Evolutionary conservation across 805 yeast species (phyloP).

Genomic region (Nakazawaea molendinolei): DNA sequence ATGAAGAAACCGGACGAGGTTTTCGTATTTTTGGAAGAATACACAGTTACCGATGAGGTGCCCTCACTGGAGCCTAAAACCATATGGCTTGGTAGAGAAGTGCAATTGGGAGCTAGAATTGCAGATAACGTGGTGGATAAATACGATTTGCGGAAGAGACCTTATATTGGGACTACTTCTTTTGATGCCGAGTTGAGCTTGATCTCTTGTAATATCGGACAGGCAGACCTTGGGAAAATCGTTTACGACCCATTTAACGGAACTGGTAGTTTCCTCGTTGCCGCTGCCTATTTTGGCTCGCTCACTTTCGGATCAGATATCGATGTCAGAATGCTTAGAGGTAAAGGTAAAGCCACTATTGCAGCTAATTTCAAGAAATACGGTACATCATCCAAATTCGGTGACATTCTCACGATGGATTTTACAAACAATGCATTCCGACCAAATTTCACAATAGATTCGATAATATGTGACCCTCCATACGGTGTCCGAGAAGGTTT

Average conservation of each 20-base stretch:
- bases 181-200: conserved; percentile 91
- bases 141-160: conserved; percentile 75
- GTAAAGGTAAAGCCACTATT: conserved; percentile 36
- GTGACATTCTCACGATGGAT: conserved; percentile 87
- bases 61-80: conserved; percentile 43
- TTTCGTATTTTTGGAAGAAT: conserved; percentile 74
- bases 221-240: conserved; percentile 55
- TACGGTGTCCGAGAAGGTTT: conserved; percentile 96
- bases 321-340: conserved; percentile 73
- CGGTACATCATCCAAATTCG: conserved; percentile 43
- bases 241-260: conserved; percentile 96
- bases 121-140: conserved; percentile 59
- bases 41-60: conserved; percentile 37
- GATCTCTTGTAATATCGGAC: conserved; percentile 82
- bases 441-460: conserved; percentile 53
- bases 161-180: conserved; percentile 91
- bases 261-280: conserved; percentile 88
- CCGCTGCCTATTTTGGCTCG: conserved; percentile 83
- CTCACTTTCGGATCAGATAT: conserved; percentile 83
- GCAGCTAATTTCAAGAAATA: conserved; percentile 74
- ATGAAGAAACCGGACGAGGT: conserved; percentile 70
- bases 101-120: conserved; percentile 54
- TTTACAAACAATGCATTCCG: conserved; percentile 88
- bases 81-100: conserved; percentile 71
- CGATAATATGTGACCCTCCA: conserved; percentile 94